Conservation (phyloP, 164 flowering plant species). For the Macadamia integrifolia region DNA sequence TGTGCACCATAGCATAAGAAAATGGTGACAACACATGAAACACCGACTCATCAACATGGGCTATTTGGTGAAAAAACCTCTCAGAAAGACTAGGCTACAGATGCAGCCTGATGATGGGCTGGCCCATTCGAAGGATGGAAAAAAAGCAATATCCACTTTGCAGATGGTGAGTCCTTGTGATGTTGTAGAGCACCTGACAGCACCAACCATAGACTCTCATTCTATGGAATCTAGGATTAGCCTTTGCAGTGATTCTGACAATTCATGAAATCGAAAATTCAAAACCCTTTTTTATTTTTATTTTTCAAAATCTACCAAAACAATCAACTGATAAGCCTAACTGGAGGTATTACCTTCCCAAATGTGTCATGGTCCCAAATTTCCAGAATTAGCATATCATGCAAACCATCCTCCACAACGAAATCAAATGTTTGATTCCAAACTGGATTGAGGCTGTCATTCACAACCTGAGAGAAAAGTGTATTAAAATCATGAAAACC, state of each 20-base stretch:
- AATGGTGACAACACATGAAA: not conserved
- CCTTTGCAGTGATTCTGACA: no score
- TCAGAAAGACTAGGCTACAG: no score
- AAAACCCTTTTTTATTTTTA: no score
- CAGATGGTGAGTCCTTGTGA: no score
- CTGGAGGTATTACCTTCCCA: slow-evolving; percentile 66
- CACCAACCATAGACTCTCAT: no score
- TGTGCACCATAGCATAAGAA: not conserved
- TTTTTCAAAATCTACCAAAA: not conserved
- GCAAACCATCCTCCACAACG: slow-evolving; percentile 95
- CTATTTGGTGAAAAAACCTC: not conserved
- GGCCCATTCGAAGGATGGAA: no score
- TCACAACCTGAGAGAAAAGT: slow-evolving; percentile 62
- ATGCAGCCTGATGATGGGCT: no score
- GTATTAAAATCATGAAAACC: not conserved
- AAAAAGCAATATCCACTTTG: no score
- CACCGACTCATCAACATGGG: no score
- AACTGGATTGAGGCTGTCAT: slow-evolving; percentile 78
- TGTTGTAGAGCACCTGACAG: no score
- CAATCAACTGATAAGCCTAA: not conserved
- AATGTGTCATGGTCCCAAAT: slow-evolving; percentile 96
- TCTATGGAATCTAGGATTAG: no score
- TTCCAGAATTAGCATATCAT: slow-evolving; percentile 87
- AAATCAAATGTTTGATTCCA: slow-evolving; percentile 99
- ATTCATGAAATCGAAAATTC: no score